Conservation (phyloP, 306 rosid species). For the Fragaria iinumae region DNA sequence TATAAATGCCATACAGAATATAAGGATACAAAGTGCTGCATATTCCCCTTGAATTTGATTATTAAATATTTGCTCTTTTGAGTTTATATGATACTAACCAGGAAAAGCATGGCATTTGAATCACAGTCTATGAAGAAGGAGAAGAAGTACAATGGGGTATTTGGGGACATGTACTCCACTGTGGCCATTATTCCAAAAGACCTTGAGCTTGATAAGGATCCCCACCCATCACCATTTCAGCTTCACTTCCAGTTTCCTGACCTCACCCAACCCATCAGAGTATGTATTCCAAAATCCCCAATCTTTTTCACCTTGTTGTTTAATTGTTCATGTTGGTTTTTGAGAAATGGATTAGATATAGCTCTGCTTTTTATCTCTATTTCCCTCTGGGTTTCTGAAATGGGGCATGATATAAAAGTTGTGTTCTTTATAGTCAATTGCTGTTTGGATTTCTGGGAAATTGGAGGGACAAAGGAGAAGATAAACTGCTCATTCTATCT, state of each 20-base stretch:
- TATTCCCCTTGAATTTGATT: slow-evolving; percentile 11
- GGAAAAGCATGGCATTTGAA: slow-evolving; percentile 47
- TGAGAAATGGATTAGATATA: neutral
- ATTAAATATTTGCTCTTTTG: slow-evolving; percentile 1
- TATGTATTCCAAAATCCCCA: slow-evolving; percentile 3
- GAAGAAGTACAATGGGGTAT: slow-evolving; percentile 45
- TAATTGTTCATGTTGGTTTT: slow-evolving; percentile 8
- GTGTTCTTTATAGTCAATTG: neutral
- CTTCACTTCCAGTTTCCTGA: slow-evolving; percentile 59
- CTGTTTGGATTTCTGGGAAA: neutral
- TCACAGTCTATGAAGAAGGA: slow-evolving; percentile 46
- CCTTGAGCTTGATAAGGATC: slow-evolving; percentile 36
- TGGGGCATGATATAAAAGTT: neutral
- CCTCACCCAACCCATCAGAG: slow-evolving; percentile 36
- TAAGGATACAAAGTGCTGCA: neutral
- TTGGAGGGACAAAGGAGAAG: neutral
- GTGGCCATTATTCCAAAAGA: slow-evolving; percentile 45
- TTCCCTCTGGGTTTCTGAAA: neutral
- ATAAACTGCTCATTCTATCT: neutral
- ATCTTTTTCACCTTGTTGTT: neutral
- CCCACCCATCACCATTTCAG: slow-evolving; percentile 23
- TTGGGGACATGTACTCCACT: slow-evolving; percentile 52
- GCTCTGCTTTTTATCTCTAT: neutral
- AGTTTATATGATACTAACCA: slow-evolving; percentile 23
- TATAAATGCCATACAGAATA: neutral